phyloP scores from a whole-genome alignment of 257 asterid genomes.

The Nicotiana paniculata region DNA sequence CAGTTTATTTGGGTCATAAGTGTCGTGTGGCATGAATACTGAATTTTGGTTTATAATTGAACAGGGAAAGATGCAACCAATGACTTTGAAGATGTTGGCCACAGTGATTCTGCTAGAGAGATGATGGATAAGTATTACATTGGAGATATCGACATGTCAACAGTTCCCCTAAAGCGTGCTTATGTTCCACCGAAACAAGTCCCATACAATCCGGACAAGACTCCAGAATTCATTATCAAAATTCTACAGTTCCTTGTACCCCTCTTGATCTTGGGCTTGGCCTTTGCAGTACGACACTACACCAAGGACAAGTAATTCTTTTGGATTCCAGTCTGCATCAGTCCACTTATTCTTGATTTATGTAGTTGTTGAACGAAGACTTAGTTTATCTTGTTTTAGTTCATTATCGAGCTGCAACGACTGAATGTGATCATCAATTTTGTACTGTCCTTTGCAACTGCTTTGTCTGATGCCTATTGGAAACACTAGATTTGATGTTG shows the following conservation, averaged over 20 bases:
- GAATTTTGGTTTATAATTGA: background rate
- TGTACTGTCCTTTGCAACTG: background rate
- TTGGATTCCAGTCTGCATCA: background rate
- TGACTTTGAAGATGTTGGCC: slow-evolving; percentile 81
- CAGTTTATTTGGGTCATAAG: background rate
- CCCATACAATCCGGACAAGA: slow-evolving; percentile 42
- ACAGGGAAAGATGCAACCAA: slow-evolving; percentile 82
- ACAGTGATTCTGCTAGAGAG: slow-evolving; percentile 69
- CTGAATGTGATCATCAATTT: background rate
- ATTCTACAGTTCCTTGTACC: slow-evolving; percentile 74
- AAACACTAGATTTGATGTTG: background rate
- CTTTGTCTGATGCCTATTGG: background rate
- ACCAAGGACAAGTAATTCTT: slow-evolving; percentile 56
- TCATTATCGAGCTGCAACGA: background rate
- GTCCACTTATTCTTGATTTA: slow-evolving; percentile 8
- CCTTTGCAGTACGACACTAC: slow-evolving; percentile 62
- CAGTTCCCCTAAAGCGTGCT: slow-evolving; percentile 58
- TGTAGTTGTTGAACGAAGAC: slow-evolving; percentile 18
- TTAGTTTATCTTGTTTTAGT: slow-evolving; percentile 6
- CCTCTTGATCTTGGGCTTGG: slow-evolving; percentile 67
- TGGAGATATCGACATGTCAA: slow-evolving; percentile 53
- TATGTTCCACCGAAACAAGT: slow-evolving; percentile 36
- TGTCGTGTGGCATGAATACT: background rate
- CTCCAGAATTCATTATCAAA: slow-evolving; percentile 56
- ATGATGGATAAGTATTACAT: slow-evolving; percentile 61